Percentiles rank a stretch among this genome's conserved stretches.
These are phyloP conservation scores for Thalia dealbata DNA, from an alignment of 176 grass and related monocot genomes.

Conservation along the genomic window DNA sequence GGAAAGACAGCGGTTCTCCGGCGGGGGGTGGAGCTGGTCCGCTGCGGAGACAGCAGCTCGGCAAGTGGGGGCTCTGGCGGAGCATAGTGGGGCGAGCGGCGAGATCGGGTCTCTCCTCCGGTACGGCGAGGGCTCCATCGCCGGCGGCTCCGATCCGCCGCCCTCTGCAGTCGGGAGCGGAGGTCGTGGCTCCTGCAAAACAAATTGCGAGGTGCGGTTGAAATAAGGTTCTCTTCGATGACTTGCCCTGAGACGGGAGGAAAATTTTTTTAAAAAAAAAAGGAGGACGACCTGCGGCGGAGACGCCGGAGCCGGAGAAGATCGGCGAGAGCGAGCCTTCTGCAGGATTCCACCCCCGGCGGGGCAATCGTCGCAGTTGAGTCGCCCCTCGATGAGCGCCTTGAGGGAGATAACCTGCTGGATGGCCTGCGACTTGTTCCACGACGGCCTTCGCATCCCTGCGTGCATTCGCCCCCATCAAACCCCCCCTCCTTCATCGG, in stretches of 20 bases:
- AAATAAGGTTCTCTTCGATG: neutral
- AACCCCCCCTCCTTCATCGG: neutral
- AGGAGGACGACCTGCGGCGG: conserved; percentile 7
- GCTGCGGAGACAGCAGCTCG: neutral
- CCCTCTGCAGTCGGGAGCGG: conserved; percentile 5
- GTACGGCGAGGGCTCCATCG: conserved; percentile 25
- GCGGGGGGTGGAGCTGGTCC: conserved; percentile 5
- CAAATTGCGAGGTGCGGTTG: neutral
- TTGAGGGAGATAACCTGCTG: conserved; percentile 50
- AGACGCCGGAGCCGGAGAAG: neutral
- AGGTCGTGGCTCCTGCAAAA: neutral
- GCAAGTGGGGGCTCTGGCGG: neutral
- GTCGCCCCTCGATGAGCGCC: conserved; percentile 32
- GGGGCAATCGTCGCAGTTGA: conserved; percentile 16
- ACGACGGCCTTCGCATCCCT: conserved; percentile 47
- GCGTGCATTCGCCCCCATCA: neutral
- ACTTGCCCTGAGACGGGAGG: neutral
- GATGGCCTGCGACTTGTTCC: conserved; percentile 53
- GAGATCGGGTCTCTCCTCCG: conserved; percentile 31
- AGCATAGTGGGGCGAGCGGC: neutral
- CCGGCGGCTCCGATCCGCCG: neutral
- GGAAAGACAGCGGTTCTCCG: conserved; percentile 24
- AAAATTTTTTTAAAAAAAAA: too few relatives aligned
- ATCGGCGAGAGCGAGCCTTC: neutral
- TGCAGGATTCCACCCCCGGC: neutral